These are phyloP conservation scores for Furcasterigmium sp. DNA, from an alignment of 2,329 filamentous ascomycete species.

Conservation along the genomic window DNA sequence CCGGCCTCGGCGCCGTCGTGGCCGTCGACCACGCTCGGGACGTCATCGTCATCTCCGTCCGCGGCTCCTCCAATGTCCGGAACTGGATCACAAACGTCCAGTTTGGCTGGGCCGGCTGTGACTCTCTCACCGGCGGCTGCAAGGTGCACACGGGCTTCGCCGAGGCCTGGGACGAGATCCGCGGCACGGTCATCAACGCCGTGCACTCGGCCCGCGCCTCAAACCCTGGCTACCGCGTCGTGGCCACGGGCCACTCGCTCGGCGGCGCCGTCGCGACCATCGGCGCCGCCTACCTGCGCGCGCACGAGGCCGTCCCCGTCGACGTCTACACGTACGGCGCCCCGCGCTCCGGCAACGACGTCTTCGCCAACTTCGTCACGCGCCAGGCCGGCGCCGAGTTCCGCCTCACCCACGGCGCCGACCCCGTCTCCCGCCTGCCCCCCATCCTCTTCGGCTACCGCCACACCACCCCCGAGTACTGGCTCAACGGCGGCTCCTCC, in stretches of 20 bases:
- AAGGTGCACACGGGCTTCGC: slow-evolving; percentile 53
- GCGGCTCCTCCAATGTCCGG: slow-evolving; percentile 51
- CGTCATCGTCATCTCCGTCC: slow-evolving; percentile 55
- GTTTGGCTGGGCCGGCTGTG: slow-evolving; percentile 22
- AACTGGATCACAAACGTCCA: slow-evolving; percentile 57
- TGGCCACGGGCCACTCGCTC: slow-evolving; percentile 64
- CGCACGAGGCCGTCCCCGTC: slow-evolving; percentile 32
- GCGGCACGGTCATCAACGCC: slow-evolving; percentile 31
- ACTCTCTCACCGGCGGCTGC: slow-evolving; percentile 38
- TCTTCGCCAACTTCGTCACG: slow-evolving; percentile 48
- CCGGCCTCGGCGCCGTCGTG: slow-evolving; percentile 46
- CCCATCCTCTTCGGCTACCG: slow-evolving; percentile 55
- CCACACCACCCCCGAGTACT: slow-evolving; percentile 68
- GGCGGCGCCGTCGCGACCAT: slow-evolving; percentile 61
- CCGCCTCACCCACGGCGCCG: slow-evolving; percentile 62
- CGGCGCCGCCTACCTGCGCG: slow-evolving; percentile 50
- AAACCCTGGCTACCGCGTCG: slow-evolving; percentile 47
- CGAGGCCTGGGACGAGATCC: slow-evolving; percentile 51
- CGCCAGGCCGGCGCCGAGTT: slow-evolving; percentile 47
- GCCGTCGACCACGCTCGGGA: slow-evolving; percentile 40
- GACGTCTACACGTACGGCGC: slow-evolving; percentile 64
- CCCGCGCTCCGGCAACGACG: slow-evolving; percentile 58
- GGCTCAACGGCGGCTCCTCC: slow-evolving; percentile 36
- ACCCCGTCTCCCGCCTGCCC: slow-evolving; percentile 65
- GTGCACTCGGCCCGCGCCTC: slow-evolving; percentile 35